These are phyloP conservation scores for Eucalyptus tenuipes DNA, from an alignment of 345 rosid genomes.

Conservation along the genomic window DNA sequence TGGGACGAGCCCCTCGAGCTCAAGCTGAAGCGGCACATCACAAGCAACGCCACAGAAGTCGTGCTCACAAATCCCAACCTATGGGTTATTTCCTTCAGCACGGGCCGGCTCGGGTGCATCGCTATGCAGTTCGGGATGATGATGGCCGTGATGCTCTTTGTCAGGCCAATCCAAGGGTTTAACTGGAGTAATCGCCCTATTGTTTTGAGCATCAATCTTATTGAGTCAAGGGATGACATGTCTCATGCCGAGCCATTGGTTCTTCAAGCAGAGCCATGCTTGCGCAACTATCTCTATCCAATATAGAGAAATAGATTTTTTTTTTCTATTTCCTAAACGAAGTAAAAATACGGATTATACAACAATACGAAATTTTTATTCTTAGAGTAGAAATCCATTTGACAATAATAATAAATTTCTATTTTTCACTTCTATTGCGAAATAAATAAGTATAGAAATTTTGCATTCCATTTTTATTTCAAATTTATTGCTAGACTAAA, in stretches of 20 bases:
- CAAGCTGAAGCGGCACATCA: neutral
- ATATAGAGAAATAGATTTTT: neutral
- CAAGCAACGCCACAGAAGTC: neutral
- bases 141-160: neutral
- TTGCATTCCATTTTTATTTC: too few relatives aligned
- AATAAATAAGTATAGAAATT: too few relatives aligned
- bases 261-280: fast-evolving
- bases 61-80: neutral
- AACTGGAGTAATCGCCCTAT: neutral
- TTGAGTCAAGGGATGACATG: neutral
- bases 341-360: too few relatives aligned
- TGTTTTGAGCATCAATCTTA: neutral
- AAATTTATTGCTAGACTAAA: too few relatives aligned
- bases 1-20: neutral
- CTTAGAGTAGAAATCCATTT: fast-evolving
- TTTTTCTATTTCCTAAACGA: too few relatives aligned
- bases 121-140: neutral
- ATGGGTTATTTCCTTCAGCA: neutral
- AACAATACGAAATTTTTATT: too few relatives aligned
- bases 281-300: neutral
- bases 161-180: neutral
- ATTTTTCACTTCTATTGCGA: too few relatives aligned
- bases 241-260: neutral
- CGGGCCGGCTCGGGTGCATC: neutral
- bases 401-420: fast-evolving